phyloP scores from a whole-genome alignment of 805 yeast species.

The Wickerhamiella bombiphila region DNA sequence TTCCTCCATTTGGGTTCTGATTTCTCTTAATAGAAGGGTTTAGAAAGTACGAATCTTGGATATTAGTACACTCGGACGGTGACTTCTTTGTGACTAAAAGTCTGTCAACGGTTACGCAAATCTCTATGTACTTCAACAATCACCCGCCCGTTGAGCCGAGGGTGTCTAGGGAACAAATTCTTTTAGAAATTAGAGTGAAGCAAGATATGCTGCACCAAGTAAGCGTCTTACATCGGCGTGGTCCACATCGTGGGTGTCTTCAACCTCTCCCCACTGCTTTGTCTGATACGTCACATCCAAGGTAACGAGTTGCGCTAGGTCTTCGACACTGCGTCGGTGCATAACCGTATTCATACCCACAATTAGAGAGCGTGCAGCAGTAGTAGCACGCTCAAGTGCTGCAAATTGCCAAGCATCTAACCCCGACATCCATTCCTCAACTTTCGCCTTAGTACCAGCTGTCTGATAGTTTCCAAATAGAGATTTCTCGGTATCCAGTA shows the following conservation, averaged over 20 bases:
- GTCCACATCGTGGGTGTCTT: constrained; percentile 97
- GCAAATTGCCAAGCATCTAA: constrained; percentile 67
- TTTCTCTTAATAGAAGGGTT: background rate
- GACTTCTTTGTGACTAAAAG: too few species aligned
- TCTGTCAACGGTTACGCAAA: too few species aligned
- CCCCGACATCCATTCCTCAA: constrained; percentile 43
- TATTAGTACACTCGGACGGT: too few species aligned
- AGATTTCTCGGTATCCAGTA: constrained; percentile 70
- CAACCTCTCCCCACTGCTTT: constrained; percentile 93
- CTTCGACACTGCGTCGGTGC: constrained; percentile 36
- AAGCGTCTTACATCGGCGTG: constrained; percentile 76
- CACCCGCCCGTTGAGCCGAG: too few species aligned
- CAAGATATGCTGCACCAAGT: constrained; percentile 61
- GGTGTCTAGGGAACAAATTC: too few species aligned
- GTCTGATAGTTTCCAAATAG: constrained; percentile 68
- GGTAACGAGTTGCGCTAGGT: constrained; percentile 61
- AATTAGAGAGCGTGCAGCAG: constrained; percentile 73
- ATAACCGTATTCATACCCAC: constrained; percentile 57
- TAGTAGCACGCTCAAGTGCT: constrained; percentile 79
- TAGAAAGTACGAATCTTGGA: background rate
- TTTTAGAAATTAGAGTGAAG: constrained; percentile 23
- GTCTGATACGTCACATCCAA: constrained; percentile 78
- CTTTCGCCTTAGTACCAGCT: constrained; percentile 44
- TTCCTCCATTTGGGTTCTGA: background rate
- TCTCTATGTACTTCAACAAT: too few species aligned